Base-by-base conservation (phyloP, 2,329 filamentous ascomycete species). In the Colletotrichum melonis region DNA sequence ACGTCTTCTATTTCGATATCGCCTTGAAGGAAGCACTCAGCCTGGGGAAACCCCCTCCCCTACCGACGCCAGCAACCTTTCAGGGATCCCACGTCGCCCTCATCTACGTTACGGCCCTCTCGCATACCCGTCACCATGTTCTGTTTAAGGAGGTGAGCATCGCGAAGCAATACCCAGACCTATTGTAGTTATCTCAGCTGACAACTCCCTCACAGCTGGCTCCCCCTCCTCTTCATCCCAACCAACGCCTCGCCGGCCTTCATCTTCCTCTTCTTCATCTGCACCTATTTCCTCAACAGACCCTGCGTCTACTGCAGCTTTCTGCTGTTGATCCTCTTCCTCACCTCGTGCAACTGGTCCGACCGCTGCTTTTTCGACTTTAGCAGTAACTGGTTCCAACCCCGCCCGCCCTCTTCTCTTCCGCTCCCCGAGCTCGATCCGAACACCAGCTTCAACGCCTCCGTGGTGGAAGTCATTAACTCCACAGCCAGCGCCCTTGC, bases 241-340 rank as follows among this genome's bases (percentile, higher is more conserved):
- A 94, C 94, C 73, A 95, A 95, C 82, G 93, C 94, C 77, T 95
- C 93, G 71, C 94, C 94, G 30, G 89, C 94, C 79, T 95, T 96
- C 86, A 94, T 97, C 82, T 91, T 96, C 85, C 90, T 95, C 84
- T 95, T 97, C 88, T 93, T 99, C 86, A 89, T 95, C 76, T 95
- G 95, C 83, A 98, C 95, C 76, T 98, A 98, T 88, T 94, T 97
- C 84, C 92, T 99, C 79, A 97, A 98, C 85, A 92, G 96, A 68
- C 97, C 97, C 67, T 99, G 97, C 86, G 93, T 98, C 78, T 99
- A 99, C 89, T 99, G 97, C 90, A 98, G 95, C 74, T 92, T 98
- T 75, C 93, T 99, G 67, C 94, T 99, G 62, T 90, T 98, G 76
- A 95, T 98, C 78, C 94, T 99, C 78, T 97, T 98, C 86, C 90